phyloP scores from a whole-genome alignment of 768 basidiomycete genomes.

The Phlebiopsis flavidoalba region DNA sequence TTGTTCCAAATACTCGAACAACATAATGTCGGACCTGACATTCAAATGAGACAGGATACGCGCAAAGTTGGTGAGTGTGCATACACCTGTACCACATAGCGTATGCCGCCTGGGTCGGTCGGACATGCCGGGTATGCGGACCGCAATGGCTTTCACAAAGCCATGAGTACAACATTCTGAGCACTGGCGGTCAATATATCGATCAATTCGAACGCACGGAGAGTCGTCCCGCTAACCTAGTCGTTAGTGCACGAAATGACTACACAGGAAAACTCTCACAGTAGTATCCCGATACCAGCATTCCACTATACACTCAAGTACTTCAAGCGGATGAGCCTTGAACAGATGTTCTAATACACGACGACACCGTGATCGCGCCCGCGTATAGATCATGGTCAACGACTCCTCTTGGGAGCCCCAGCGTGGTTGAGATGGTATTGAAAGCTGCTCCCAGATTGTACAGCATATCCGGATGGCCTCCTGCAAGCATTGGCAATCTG shows the following conservation, averaged over 20 bases:
- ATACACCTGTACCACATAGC: constrained; percentile 64
- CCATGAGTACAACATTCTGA: constrained; percentile 83
- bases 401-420: constrained; percentile 64
- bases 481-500: constrained; percentile 71
- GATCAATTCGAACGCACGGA: constrained; percentile 73
- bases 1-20: constrained; percentile 87
- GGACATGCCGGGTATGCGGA: constrained; percentile 47
- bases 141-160: constrained; percentile 77
- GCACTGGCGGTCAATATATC: constrained; percentile 82
- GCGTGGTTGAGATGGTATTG: constrained; percentile 25
- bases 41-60: background rate
- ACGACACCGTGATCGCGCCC: constrained; percentile 64
- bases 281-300: constrained; percentile 67
- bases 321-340: constrained; percentile 71
- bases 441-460: constrained; percentile 61
- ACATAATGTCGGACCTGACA: constrained; percentile 55
- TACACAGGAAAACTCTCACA: constrained; percentile 29
- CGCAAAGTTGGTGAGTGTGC: background rate
- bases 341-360: constrained; percentile 84
- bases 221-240: constrained; percentile 20
- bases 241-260: background rate
- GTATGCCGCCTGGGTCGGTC: constrained; percentile 60
- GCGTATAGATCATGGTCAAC: constrained; percentile 57
- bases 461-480: constrained; percentile 80
- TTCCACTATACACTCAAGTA: constrained; percentile 77